Evolutionary conservation across 805 yeast genomes (phyloP).

Genomic region (Yueomyces sp.): DNA sequence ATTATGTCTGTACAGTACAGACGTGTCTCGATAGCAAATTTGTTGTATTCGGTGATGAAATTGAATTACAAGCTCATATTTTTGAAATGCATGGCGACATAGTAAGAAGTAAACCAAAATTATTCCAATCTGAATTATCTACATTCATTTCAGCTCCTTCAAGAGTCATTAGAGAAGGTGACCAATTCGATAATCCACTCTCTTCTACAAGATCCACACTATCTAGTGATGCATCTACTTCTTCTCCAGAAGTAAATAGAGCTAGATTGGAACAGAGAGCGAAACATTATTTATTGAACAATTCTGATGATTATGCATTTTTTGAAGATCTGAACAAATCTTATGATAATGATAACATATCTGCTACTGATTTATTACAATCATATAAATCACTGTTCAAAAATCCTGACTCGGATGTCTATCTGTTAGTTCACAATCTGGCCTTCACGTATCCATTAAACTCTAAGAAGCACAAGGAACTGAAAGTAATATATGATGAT

Average conservation of each 20-base stretch:
- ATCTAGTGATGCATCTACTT: neutral
- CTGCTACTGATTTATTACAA: conserved; percentile 34
- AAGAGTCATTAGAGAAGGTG: conserved; percentile 13
- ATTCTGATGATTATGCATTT: conserved; percentile 30
- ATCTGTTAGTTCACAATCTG: conserved; percentile 45
- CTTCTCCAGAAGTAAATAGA: conserved; percentile 34
- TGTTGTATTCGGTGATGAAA: conserved; percentile 78
- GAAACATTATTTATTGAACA: conserved; percentile 55
- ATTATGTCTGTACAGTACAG: conserved; percentile 65
- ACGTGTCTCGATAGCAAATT: conserved; percentile 78
- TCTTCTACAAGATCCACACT: conserved; percentile 1
- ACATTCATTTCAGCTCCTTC: conserved; percentile 34
- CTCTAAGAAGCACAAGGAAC: conserved; percentile 31
- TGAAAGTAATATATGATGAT: conserved; percentile 21
- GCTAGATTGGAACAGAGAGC: conserved; percentile 75
- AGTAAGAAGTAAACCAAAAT: conserved; percentile 20
- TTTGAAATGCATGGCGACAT: conserved; percentile 50
- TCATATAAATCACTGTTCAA: conserved; percentile 38
- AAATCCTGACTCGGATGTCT: conserved; percentile 33
- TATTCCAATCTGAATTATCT: conserved; percentile 48
- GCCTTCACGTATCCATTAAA: conserved; percentile 39
- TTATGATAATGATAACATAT: conserved; percentile 33
- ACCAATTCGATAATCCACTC: conserved; percentile 3
- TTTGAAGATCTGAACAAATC: conserved; percentile 38
- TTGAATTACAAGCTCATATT: conserved; percentile 83